phyloP scores from a whole-genome alignment of 2,329 filamentous ascomycete genomes.

The Arthrobotrys pseudoclavata region DNA sequence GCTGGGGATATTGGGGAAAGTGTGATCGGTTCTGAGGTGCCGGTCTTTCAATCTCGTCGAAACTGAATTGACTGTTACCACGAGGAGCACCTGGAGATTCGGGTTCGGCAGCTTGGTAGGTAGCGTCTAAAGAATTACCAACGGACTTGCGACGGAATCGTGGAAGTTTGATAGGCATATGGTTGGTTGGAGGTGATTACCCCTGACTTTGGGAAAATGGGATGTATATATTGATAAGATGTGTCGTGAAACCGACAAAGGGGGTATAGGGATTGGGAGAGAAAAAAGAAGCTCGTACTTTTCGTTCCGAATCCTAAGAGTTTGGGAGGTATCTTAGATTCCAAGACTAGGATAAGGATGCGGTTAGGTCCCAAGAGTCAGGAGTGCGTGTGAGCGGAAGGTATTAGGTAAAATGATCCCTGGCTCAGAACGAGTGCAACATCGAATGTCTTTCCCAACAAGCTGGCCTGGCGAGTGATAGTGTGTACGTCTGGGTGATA shows the following conservation, averaged over 20 bases:
- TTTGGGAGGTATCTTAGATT: slow-evolving; percentile 36
- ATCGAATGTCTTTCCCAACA: slow-evolving; percentile 38
- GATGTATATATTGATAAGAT: slow-evolving; percentile 52
- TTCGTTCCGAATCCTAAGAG: slow-evolving; percentile 49
- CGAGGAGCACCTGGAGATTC: slow-evolving; percentile 61
- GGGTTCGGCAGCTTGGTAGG: slow-evolving; percentile 64
- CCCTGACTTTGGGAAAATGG: slow-evolving; percentile 45
- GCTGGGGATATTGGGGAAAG: slow-evolving; percentile 59
- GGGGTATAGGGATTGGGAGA: slow-evolving; percentile 1
- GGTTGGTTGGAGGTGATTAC: slow-evolving; percentile 50
- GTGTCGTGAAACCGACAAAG: slow-evolving; percentile 40
- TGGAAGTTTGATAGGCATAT: slow-evolving; percentile 64
- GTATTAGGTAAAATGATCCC: slow-evolving; percentile 48
- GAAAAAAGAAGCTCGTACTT: slow-evolving; percentile 40
- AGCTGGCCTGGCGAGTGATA: slow-evolving; percentile 11
- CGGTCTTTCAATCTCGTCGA: slow-evolving; percentile 61
- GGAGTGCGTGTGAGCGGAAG: slow-evolving; percentile 31
- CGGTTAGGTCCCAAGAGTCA: slow-evolving; percentile 27
- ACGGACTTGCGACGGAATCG: slow-evolving; percentile 64
- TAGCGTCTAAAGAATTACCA: slow-evolving; percentile 64
- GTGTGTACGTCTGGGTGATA: background rate
- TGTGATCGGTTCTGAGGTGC: slow-evolving; percentile 59
- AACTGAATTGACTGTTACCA: slow-evolving; percentile 59
- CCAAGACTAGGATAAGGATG: slow-evolving; percentile 33
- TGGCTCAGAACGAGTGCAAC: slow-evolving; percentile 50